phyloP scores from a whole-genome alignment of 495 filamentous ascomycete species.

The Penicillium coprophilum region DNA sequence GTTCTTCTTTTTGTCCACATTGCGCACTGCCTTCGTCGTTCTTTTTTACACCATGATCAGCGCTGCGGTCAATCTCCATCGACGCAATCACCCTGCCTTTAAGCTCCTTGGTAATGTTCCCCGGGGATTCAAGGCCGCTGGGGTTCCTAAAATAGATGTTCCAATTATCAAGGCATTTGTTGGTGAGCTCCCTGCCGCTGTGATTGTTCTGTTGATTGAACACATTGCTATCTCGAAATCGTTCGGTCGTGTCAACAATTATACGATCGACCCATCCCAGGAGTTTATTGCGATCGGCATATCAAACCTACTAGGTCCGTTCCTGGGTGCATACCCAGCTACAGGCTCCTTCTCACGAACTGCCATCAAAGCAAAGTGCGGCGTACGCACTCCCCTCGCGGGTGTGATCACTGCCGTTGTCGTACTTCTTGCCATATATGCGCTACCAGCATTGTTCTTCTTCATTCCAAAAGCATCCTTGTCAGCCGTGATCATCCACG shows the following conservation, averaged over 20 bases:
- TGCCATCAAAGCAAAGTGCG: constrained; percentile 94
- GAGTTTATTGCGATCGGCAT: constrained; percentile 93
- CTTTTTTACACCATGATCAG: constrained; percentile 87
- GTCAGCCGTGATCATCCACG: constrained; percentile 94
- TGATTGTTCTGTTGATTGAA: constrained; percentile 91
- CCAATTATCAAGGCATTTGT: constrained; percentile 60
- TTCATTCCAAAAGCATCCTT: constrained; percentile 84
- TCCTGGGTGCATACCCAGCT: constrained; percentile 87
- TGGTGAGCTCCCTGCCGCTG: constrained; percentile 64
- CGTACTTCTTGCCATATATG: constrained; percentile 92
- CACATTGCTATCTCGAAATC: constrained; percentile 96
- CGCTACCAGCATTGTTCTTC: constrained; percentile 86
- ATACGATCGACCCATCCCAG: constrained; percentile 93
- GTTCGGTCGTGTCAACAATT: constrained; percentile 92
- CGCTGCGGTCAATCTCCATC: constrained; percentile 68
- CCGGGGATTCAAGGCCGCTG: constrained; percentile 74
- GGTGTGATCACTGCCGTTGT: constrained; percentile 84
- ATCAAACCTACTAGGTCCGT: constrained; percentile 84
- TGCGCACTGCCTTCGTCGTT: constrained; percentile 86
- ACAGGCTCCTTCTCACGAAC: constrained; percentile 95
- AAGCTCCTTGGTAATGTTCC: constrained; percentile 73
- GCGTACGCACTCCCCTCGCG: constrained; percentile 85
- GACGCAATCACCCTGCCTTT: constrained; percentile 52
- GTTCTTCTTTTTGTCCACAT: constrained; percentile 84
- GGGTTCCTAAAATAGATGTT: constrained; percentile 63